Conservation (phyloP, 768 basidiomycete species). For the Tylopilus vinaceipallidus region DNA sequence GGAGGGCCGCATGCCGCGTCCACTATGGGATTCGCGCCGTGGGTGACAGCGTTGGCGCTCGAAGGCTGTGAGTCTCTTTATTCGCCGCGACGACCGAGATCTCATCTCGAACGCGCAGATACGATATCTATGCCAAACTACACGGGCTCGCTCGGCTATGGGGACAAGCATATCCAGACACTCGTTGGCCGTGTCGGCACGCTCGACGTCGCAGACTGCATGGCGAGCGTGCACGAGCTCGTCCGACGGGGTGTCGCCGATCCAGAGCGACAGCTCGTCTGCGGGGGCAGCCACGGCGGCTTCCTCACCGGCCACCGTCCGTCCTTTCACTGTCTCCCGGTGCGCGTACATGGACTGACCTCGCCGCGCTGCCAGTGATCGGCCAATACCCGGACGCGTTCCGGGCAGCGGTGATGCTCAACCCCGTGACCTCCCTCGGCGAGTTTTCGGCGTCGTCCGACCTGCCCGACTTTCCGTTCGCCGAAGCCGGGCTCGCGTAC, state of each 20-base stretch:
- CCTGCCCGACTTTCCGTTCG: conserved; percentile 40
- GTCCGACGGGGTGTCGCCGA: conserved; percentile 45
- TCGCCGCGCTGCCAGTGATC: conserved; percentile 24
- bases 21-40: conserved; percentile 43
- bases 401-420: too few species aligned
- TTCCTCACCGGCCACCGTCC: conserved; percentile 54
- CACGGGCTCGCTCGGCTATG: conserved; percentile 60
- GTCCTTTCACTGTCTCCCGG: conserved; percentile 17
- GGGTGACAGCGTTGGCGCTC: conserved; percentile 42
- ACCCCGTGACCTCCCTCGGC: too few species aligned
- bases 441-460: too few species aligned
- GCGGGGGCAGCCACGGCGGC: conserved; percentile 66
- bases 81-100: too few species aligned
- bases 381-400: background rate
- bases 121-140: conserved; percentile 60
- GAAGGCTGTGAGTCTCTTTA: conserved; percentile 50
- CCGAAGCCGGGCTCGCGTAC: conserved; percentile 37
- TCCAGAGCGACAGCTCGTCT: conserved; percentile 48
- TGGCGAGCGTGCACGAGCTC: conserved; percentile 48
- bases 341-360: too few species aligned
- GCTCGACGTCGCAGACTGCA: conserved; percentile 60
- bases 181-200: conserved; percentile 56
- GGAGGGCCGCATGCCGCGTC: conserved; percentile 66
- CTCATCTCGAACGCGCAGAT: conserved; percentile 33
- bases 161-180: conserved; percentile 47